Evolutionary conservation across 805 yeast genomes (phyloP).

Genomic region (Torulaspora indica): DNA sequence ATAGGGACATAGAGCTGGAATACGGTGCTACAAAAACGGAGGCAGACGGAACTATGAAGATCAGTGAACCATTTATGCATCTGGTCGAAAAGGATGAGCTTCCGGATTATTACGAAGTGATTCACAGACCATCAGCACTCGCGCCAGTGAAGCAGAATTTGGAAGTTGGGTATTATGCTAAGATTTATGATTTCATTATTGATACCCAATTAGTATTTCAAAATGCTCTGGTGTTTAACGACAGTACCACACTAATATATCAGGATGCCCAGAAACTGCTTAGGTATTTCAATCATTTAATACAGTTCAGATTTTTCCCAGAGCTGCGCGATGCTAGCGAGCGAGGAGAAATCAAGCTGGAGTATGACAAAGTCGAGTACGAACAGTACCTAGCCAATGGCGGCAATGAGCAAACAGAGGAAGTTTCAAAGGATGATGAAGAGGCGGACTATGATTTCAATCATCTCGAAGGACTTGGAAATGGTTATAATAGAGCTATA

Average conservation of each 20-base stretch:
- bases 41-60: slow-evolving; percentile 31
- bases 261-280: slow-evolving; percentile 64
- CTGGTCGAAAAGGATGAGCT: slow-evolving; percentile 64
- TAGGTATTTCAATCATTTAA: slow-evolving; percentile 42
- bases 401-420: slow-evolving; percentile 18
- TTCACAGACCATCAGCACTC: slow-evolving; percentile 71
- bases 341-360: slow-evolving; percentile 32
- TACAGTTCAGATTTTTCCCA: slow-evolving; percentile 27
- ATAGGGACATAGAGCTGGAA: slow-evolving; percentile 22
- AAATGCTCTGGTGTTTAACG: slow-evolving; percentile 78
- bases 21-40: slow-evolving; percentile 16
- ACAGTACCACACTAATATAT: slow-evolving; percentile 63
- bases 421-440: slow-evolving; percentile 18
- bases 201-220: slow-evolving; percentile 61
- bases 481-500: slow-evolving; percentile 32
- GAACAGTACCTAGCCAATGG: slow-evolving; percentile 27
- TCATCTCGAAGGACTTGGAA: slow-evolving; percentile 34
- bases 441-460: slow-evolving; percentile 29
- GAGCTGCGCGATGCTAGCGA: slow-evolving; percentile 31
- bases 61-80: slow-evolving; percentile 69
- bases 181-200: slow-evolving; percentile 54
- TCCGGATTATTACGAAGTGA: slow-evolving; percentile 75
- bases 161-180: slow-evolving; percentile 47
- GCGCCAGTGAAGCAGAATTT: slow-evolving; percentile 51
- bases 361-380: slow-evolving; percentile 31